These are phyloP conservation scores for Entonaema liquescens DNA, from an alignment of 495 filamentous ascomycete genomes.

Conservation along the genomic window DNA sequence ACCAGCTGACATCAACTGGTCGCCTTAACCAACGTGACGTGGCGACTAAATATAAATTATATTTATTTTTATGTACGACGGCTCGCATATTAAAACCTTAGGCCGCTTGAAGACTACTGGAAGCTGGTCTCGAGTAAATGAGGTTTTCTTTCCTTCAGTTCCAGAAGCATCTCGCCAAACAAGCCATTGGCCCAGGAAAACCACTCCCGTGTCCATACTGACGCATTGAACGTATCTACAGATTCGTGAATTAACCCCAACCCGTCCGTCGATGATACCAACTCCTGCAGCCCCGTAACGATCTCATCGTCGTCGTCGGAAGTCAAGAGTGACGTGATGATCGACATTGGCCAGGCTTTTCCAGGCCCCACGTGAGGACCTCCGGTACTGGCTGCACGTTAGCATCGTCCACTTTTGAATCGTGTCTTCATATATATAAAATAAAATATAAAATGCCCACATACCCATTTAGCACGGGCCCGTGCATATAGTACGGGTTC, in stretches of 20 bases:
- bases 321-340: slow-evolving; percentile 65
- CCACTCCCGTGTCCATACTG: slow-evolving; percentile 62
- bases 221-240: slow-evolving; percentile 44
- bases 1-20: slow-evolving; percentile 1
- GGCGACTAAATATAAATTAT: slow-evolving; percentile 30
- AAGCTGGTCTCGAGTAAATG: slow-evolving; percentile 50
- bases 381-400: slow-evolving; percentile 63
- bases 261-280: slow-evolving; percentile 63
- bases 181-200: slow-evolving; percentile 69
- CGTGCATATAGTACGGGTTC: slow-evolving; percentile 69
- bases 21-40: slow-evolving; percentile 20
- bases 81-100: slow-evolving; percentile 12
- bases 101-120: slow-evolving; percentile 32
- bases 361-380: slow-evolving; percentile 63
- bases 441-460: slow-evolving; percentile 33
- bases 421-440: slow-evolving; percentile 23
- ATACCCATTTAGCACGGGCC: slow-evolving; percentile 63
- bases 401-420: slow-evolving; percentile 50
- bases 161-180: slow-evolving; percentile 66
- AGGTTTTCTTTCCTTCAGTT: slow-evolving; percentile 59
- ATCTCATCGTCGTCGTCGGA: slow-evolving; percentile 63
- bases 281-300: slow-evolving; percentile 54
- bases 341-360: slow-evolving; percentile 66
- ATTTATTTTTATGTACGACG: slow-evolving; percentile 17
- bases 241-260: slow-evolving; percentile 55